Evolutionary conservation across 768 basidiomycete genomes (phyloP), one percentile per base, ranked within the genome.

Genomic region (Mycena floridula): DNA sequence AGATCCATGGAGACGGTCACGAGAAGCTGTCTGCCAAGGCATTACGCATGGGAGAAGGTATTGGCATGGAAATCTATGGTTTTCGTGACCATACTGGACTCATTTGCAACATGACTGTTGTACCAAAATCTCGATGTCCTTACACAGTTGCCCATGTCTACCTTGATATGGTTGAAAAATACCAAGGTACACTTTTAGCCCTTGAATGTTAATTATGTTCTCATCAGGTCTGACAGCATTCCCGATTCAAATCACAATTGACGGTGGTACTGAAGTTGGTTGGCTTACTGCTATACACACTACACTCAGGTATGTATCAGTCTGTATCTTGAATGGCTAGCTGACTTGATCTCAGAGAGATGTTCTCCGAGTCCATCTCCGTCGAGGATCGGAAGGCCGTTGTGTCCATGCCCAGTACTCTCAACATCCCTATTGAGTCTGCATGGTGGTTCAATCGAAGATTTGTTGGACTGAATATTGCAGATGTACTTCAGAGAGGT

Each of bases 1-100:
- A 46, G 27, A 41, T 46, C 23, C 40, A 47, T 20, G 23, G 18
- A 5, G 46, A 48, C 26, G 42, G 46, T 20, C 46, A 43, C 25
- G 46, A 47, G 28, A 43, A 47, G 30, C 46, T 47, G 5, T 36
- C 40, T 26, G 30, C 41, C n/a, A 42, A 37, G 15, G 46, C 46
- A 42, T 30, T 47, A 7, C 24, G 22, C 1, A 43, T 42, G 46
- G 46, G 36, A 23, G 20, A 25, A 6, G 41, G 46, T 4, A 47
- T 47, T 13, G 46, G 46, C 36, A 47, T 47, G 3, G 46, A 47
- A 30, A 48, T n/a, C 7, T 47, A 47, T 47, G 45, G 45, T n/a
- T 40, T 47, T 38, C 45, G 45, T 18, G 45, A 47, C 27, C 45
- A 47, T 24, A 20, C 37, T 13, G 15, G 18, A 9, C 9, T 21